Evolutionary conservation across 768 basidiomycete genomes (phyloP).

Genomic region (Lentinula boryana): DNA sequence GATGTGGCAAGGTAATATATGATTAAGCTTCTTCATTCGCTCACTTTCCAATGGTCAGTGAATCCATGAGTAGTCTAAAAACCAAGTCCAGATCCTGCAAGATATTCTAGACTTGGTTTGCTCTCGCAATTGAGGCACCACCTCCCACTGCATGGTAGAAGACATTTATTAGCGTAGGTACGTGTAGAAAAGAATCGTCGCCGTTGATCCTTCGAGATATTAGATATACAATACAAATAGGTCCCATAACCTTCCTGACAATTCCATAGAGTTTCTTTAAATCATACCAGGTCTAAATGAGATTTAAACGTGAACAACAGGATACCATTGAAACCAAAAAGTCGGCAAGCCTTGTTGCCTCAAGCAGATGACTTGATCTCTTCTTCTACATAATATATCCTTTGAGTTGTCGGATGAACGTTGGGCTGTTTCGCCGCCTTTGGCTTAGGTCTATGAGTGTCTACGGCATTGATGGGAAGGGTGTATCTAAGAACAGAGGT

Average conservation of each 20-base stretch:
- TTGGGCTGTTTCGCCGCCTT: slow-evolving; percentile 27
- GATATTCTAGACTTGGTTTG: too few relatives aligned
- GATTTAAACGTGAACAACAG: background rate
- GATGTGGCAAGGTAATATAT: too few relatives aligned
- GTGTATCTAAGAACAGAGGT: slow-evolving; percentile 53
- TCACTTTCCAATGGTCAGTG: too few relatives aligned
- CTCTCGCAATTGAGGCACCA: too few relatives aligned
- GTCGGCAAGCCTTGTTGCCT: background rate
- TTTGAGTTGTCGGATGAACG: slow-evolving; percentile 26
- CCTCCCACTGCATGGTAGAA: too few relatives aligned
- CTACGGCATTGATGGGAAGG: slow-evolving; percentile 87
- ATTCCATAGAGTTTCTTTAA: background rate
- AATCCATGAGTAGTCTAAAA: too few relatives aligned
- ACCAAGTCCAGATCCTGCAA: too few relatives aligned
- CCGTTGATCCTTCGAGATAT: background rate
- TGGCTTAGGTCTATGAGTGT: slow-evolving; percentile 79
- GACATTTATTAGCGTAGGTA: too few relatives aligned
- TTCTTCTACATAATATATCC: slow-evolving; percentile 37
- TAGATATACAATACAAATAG: background rate
- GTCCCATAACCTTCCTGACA: background rate
- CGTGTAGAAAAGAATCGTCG: too few relatives aligned
- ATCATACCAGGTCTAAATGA: background rate
- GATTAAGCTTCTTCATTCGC: too few relatives aligned
- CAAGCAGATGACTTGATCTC: background rate
- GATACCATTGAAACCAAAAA: background rate